Evolutionary conservation across 2,329 filamentous ascomycete genomes (phyloP), one percentile per base, ranked within the genome.

Genomic region (Ascochyta lentis): DNA sequence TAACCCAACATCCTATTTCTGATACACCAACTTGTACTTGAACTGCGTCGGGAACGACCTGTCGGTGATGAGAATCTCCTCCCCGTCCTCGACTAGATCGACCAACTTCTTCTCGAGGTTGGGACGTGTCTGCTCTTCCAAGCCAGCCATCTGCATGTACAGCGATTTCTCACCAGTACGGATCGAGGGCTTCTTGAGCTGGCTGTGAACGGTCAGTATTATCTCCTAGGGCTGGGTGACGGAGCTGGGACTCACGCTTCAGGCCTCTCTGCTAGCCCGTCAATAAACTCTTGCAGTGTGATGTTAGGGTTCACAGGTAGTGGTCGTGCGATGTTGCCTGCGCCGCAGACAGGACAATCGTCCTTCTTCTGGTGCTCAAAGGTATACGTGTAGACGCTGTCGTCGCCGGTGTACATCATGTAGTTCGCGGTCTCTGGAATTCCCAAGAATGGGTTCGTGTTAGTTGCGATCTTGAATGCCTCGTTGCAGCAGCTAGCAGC

Each of bases 391-490:
- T 99, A 99, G 63, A 99, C 89, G 63, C 90, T 86, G 70, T 96
- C 94, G 70, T 98, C 93, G 42, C 96, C 95, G 12, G 92, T 96
- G 76, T 99, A 99, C 91, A 97, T 96, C 93, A 98, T 98, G 79
- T 99, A 99, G 75, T 96, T 82, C 60, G 80, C 77, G 7, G 72
- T 96, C 52, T 89, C 89, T 40, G 89, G 87, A 60, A 86, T 82
- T 12, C 89, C 90, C 15, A 99, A 82, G 61, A 87, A 89, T 0
- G 94, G 92, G 29, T 94, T 95, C 34, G 89, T 86, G 44, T 84
- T 86, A 13, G 91, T 96, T 38, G 89, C 90, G 60, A 99, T 91
- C 79, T 99, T 99, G 79, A 98, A 87, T 1, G 93, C 94, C 77
- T 99, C 95, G 64, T 96, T 98, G 77, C 95, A 98, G 77, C 94